Evolutionary conservation across 2,329 filamentous ascomycete species (phyloP), one percentile per base, ranked within the genome.

Genomic region (Beauveria brongniartii): DNA sequence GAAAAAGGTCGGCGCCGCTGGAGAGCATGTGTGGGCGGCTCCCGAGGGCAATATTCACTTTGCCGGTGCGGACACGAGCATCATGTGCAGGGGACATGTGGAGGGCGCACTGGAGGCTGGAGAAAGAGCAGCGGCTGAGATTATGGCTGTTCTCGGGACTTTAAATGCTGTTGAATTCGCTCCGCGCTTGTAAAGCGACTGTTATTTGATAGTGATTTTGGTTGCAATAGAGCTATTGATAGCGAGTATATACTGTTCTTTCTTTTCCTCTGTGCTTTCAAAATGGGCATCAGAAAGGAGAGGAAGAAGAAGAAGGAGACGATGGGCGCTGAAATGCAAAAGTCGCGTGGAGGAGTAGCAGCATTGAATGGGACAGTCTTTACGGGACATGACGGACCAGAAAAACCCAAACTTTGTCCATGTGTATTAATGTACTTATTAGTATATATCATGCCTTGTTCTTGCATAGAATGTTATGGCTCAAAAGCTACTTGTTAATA

Each of bases 401-500:
- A 78, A 67, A 78, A 78, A 37, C 73, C 72, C 0, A 74, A 76
- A 50, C 77, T n/a, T 77, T 64, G 68, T 68, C 12, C 75, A 77
- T 43, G 71, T 77, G 2, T 77, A 76, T 18, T 34, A 30, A 18
- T n/a, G 22, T 22, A 1, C 6, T n/a, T 7, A 1, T 5, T 24
- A 24, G 9, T 44, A 12, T 18, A 14, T 41, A 41, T 30, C 3
- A 10, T 34, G 30, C 9, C 28, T 28, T 28, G 8, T 28, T 28
- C 28, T 28, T 28, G 7, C 28, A 28, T 10, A 12, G 1, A 34
- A 34, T 34, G 9, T 5, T 34, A 34, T 5, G 10, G 30, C 3
- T 34, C 3, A 12, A 34, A 34, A 5, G 3, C 14, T 34, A 22
- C 9, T 12, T 30, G 1, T 40, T 50, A 1, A 24, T 24, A 24